Evolutionary conservation across 1,139 yeast genomes (phyloP).

Genomic region (Pichia sp.): DNA sequence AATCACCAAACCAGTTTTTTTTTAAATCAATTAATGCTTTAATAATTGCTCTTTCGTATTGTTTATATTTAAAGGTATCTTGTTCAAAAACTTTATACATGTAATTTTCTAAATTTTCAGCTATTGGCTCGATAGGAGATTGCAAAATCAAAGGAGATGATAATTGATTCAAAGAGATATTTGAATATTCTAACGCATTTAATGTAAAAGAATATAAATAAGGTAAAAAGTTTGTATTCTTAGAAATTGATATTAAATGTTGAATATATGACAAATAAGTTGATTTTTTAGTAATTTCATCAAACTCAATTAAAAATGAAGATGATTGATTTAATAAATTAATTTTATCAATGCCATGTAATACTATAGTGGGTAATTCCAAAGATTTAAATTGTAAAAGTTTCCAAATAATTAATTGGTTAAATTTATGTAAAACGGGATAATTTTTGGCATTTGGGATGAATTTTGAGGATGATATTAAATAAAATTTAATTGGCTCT

Average conservation of each 20-base stretch:
- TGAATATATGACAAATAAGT: slow-evolving; percentile 45
- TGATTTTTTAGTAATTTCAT: slow-evolving; percentile 15
- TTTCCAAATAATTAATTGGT: slow-evolving; percentile 40
- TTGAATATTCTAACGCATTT: slow-evolving; percentile 16
- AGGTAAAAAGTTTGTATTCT: slow-evolving; percentile 21
- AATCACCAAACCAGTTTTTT: background rate
- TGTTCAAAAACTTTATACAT: slow-evolving; percentile 66
- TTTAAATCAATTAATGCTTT: slow-evolving; percentile 45
- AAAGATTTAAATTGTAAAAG: slow-evolving; percentile 29
- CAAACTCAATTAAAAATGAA: slow-evolving; percentile 8
- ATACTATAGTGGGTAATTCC: slow-evolving; percentile 30
- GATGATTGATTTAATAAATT: slow-evolving; percentile 12
- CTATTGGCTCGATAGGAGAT: slow-evolving; percentile 67
- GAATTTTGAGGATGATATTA: slow-evolving; percentile 48
- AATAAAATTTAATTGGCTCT: slow-evolving; percentile 54
- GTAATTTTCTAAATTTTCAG: slow-evolving; percentile 46
- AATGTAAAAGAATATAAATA: slow-evolving; percentile 24
- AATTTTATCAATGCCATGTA: slow-evolving; percentile 42
- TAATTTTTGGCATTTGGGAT: slow-evolving; percentile 50
- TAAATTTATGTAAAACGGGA: slow-evolving; percentile 55
- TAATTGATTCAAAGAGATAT: slow-evolving; percentile 5
- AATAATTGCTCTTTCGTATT: slow-evolving; percentile 60
- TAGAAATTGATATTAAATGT: slow-evolving; percentile 18
- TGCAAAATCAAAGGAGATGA: slow-evolving; percentile 21
- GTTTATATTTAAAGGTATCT: slow-evolving; percentile 60